These are phyloP conservation scores for Beauveria sp. DNA, from an alignment of 2,329 filamentous ascomycete genomes.

Conservation along the genomic window DNA sequence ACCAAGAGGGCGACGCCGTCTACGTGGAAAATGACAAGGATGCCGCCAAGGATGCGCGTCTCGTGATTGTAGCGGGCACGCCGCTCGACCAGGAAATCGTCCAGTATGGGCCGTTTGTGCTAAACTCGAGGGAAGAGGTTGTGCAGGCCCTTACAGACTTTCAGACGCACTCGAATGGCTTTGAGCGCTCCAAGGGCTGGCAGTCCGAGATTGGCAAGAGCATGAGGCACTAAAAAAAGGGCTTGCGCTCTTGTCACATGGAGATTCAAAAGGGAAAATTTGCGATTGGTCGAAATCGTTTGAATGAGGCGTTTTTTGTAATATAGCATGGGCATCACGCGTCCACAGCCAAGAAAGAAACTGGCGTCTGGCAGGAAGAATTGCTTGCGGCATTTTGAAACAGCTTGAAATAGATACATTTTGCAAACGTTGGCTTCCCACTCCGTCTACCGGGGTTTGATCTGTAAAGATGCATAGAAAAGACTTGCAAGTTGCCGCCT, in stretches of 20 bases:
- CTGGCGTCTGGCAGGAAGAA: background rate
- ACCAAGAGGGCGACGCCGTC: constrained; percentile 68
- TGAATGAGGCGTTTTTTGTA: background rate
- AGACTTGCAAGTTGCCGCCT: too few relatives aligned
- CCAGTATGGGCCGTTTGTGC: constrained; percentile 81
- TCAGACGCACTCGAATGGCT: constrained; percentile 65
- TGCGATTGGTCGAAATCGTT: too few relatives aligned
- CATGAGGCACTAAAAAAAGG: constrained; percentile 40
- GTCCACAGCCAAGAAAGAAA: background rate
- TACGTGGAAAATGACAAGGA: constrained; percentile 60
- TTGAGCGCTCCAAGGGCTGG: constrained; percentile 74
- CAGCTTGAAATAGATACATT: background rate
- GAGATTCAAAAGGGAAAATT: too few relatives aligned
- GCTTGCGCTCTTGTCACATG: background rate
- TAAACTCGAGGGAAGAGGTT: constrained; percentile 63
- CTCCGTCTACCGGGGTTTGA: too few relatives aligned
- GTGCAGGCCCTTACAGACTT: constrained; percentile 72
- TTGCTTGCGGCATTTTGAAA: background rate
- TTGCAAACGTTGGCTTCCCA: background rate
- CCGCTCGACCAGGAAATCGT: constrained; percentile 74
- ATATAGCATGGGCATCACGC: background rate
- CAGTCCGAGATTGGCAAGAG: constrained; percentile 78
- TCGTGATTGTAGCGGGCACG: constrained; percentile 69
- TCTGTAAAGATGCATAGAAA: too few relatives aligned
- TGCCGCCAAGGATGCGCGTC: constrained; percentile 49